Percentiles rank a stretch among this genome's conserved stretches.
These are phyloP conservation scores for Phytophthora aleatoria DNA, from an alignment of 352 stramenopile genomes.

Conservation along the genomic window DNA sequence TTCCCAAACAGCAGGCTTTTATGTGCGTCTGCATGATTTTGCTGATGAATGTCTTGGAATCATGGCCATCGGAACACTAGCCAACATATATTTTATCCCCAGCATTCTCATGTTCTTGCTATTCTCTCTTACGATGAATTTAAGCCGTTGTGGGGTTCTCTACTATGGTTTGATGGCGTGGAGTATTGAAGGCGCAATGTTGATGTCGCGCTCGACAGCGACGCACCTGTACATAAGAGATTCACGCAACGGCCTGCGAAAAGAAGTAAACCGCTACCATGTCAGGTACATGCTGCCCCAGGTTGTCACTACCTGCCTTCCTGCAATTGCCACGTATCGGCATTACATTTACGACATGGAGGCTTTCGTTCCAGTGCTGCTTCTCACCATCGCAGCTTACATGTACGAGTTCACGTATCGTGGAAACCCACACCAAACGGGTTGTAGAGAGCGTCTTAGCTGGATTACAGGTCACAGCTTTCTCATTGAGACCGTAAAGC, in stretches of 20 bases:
- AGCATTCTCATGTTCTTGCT: slow-evolving; percentile 49
- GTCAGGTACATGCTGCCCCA: slow-evolving; percentile 55
- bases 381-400: slow-evolving; percentile 51
- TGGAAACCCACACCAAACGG: slow-evolving; percentile 56
- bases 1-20: slow-evolving; percentile 4
- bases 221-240: slow-evolving; percentile 56
- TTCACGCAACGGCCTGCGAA: slow-evolving; percentile 45
- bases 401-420: slow-evolving; percentile 62
- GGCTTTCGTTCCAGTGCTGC: slow-evolving; percentile 37
- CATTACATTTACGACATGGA: slow-evolving; percentile 52
- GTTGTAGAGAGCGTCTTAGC: slow-evolving; percentile 40
- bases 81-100: slow-evolving; percentile 68
- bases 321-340: slow-evolving; percentile 38
- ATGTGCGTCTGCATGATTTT: slow-evolving; percentile 39
- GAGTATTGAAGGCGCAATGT: slow-evolving; percentile 48
- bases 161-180: slow-evolving; percentile 43
- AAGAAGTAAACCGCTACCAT: slow-evolving; percentile 42
- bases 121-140: slow-evolving; percentile 45
- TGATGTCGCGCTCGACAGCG: slow-evolving; percentile 51
- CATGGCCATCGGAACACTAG: slow-evolving; percentile 44
- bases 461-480: slow-evolving; percentile 41
- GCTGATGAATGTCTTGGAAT: slow-evolving; percentile 54
- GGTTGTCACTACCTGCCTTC: slow-evolving; percentile 34
- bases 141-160: slow-evolving; percentile 31
- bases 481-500: slow-evolving; percentile 52